Base-by-base conservation (phyloP, 1,139 yeast genomes). In the Candida frijolesensis region DNA sequence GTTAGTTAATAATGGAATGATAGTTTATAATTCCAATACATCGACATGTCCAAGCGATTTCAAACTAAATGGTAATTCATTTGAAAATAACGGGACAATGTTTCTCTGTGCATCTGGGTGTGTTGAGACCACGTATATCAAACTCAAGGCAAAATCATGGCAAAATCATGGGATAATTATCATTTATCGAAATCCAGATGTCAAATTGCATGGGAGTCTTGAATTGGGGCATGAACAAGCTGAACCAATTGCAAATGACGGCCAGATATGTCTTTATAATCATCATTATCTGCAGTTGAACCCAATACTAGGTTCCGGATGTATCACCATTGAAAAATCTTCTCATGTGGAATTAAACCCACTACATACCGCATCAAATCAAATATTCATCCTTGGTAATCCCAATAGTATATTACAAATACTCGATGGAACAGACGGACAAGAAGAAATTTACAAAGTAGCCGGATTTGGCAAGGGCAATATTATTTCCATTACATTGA, bases 211-310 rank as follows among this genome's bases (percentile, higher is more conserved):
- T 6, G 41, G 25, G 8, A 4, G 8, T 2, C 41, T 37, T n/a
- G 15, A 6, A 9, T 9, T 25, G 10, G 29, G 29, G 8, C 25
- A 37, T 3, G 25, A 19, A 19, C 22, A 19, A 3, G 22, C 22
- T n/a, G n/a, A n/a, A 8, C 22, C 41, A 18, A 11, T 37, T 22
- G 19, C 27, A 11, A 38, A 38, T 25, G 22, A 38, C 14, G 30
- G 30, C 5, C 42, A 38, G 22, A 38, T 38, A n/a, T 38, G 42
- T 38, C 42, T 38, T 38, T 38, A 22, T 14, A 38, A 38, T 25
- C 42, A 38, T 25, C 6, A 12, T 25, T 19, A 19, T 38, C 22
- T 7, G 6, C 39, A 35, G 18, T 18, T 19, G 10, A 12, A 19
- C 9, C 10, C 12, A 16, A 35, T 35, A 16, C 12, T 22, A 12